Evolutionary conservation across 805 yeast species (phyloP).

Genomic region (Suhomyces sp.): DNA sequence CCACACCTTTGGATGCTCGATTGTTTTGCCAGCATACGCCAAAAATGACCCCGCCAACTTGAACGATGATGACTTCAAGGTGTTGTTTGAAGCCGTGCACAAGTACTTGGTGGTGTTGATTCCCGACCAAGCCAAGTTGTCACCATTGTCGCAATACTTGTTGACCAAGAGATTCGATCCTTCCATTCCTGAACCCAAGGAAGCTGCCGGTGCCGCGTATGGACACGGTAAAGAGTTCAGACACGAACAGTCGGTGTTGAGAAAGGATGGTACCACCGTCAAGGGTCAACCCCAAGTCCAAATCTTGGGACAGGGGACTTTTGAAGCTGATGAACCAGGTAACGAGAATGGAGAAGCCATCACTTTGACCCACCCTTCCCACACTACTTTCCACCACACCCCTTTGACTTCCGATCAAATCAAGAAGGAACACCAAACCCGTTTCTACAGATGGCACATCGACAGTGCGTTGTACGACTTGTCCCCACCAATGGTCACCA

Average conservation of each 20-base stretch:
- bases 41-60: conserved; percentile 68
- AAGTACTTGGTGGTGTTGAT: conserved; percentile 70
- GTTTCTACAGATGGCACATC: conserved; percentile 92
- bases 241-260: conserved; percentile 58
- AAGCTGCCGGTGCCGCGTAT: conserved; percentile 51
- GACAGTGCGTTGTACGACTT: conserved; percentile 86
- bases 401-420: conserved; percentile 65
- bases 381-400: conserved; percentile 72
- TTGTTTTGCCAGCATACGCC: conserved; percentile 64
- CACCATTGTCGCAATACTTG: conserved; percentile 73
- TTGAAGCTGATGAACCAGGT: conserved; percentile 53
- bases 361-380: conserved; percentile 78
- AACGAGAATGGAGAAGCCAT: conserved; percentile 62
- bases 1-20: conserved; percentile 66
- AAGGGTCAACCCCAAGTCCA: conserved; percentile 88
- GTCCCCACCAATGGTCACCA: conserved; percentile 84
- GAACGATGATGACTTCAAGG: conserved; percentile 61
- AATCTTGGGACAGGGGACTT: conserved; percentile 80
- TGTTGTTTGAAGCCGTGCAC: conserved; percentile 63
- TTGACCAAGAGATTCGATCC: conserved; percentile 81
- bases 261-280: conserved; percentile 77
- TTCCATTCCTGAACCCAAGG: conserved; percentile 45
- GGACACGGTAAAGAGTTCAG: conserved; percentile 80
- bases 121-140: conserved; percentile 64
- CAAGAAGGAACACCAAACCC: conserved; percentile 58